Conservation (phyloP, 768 basidiomycete genomes). For the Xerocomellus dryophilus region DNA sequence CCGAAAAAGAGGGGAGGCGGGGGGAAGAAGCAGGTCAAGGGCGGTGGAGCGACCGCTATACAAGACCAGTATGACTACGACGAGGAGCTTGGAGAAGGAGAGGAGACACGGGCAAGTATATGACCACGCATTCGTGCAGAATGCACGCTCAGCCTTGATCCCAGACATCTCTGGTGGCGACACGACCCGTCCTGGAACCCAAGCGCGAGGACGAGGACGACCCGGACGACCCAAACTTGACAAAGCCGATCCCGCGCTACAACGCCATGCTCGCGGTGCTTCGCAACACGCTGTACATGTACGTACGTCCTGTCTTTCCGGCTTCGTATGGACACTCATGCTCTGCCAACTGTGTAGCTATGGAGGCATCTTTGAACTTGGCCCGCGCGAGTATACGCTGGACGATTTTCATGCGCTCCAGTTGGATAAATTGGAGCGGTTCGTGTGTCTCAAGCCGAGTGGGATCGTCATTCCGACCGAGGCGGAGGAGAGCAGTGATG, state of each 20-base stretch:
- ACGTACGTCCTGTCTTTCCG: constrained; percentile 39
- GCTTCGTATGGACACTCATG: neutral
- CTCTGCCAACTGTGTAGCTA: constrained; percentile 52
- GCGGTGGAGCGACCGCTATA: neutral
- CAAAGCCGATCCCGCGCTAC: constrained; percentile 70
- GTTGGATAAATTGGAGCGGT: constrained; percentile 83
- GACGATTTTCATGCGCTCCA: constrained; percentile 83
- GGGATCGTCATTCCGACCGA: constrained; percentile 59
- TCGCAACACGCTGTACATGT: constrained; percentile 85
- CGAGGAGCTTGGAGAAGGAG: constrained; percentile 21
- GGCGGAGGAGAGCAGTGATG: constrained; percentile 59
- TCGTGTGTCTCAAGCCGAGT: constrained; percentile 67
- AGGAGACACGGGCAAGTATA: constrained; percentile 10
- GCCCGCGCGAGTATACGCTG: constrained; percentile 80
- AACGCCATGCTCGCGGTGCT: constrained; percentile 87
- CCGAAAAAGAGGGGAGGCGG: constrained; percentile 52
- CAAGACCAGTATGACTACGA: constrained; percentile 12
- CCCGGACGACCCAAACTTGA: constrained; percentile 61
- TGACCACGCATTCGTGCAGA: neutral
- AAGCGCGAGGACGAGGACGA: constrained; percentile 40
- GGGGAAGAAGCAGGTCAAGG: constrained; percentile 34
- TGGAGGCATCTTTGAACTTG: constrained; percentile 84
- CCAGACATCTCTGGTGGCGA: neutral
- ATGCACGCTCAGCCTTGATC: neutral
- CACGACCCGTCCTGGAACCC: neutral